A percentile compares a stretch with the other conserved stretches of the same genome.
phyloP scores from a whole-genome alignment of 768 basidiomycete species.

The Trametes meyenii region DNA sequence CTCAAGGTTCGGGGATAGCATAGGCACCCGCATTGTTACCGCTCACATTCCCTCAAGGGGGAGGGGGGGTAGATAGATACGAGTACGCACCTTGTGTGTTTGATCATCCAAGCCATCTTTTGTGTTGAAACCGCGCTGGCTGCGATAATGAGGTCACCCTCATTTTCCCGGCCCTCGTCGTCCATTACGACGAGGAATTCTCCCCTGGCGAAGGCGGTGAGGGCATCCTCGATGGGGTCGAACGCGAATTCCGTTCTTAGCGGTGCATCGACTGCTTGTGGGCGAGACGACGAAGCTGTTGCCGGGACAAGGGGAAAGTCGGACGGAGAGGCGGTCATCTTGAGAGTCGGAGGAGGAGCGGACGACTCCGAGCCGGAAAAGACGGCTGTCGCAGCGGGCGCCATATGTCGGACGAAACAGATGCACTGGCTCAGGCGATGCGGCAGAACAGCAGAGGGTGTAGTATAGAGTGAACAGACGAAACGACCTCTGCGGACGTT shows the following conservation, averaged over 20 bases:
- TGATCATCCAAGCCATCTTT: slow-evolving; percentile 99
- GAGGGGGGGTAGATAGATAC: background rate
- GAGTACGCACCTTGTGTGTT: slow-evolving; percentile 77
- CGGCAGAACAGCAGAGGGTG: background rate
- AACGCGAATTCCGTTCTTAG: slow-evolving; percentile 57
- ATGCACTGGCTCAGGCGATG: background rate
- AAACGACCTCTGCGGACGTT: background rate
- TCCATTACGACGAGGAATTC: slow-evolving; percentile 98
- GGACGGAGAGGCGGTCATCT: slow-evolving; percentile 16
- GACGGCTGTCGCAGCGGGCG: slow-evolving; percentile 15
- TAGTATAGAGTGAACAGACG: background rate
- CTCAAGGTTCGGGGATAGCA: no score
- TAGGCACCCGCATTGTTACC: background rate
- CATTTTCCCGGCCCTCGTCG: slow-evolving; percentile 94
- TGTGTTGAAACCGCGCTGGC: slow-evolving; percentile 85
- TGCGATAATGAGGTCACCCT: slow-evolving; percentile 94
- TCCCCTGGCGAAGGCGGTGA: slow-evolving; percentile 74
- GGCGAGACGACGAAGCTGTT: slow-evolving; percentile 23
- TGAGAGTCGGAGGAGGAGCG: slow-evolving; percentile 9
- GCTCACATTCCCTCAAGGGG: background rate
- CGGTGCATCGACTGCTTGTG: slow-evolving; percentile 25
- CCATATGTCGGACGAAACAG: slow-evolving; percentile 3
- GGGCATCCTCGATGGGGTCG: slow-evolving; percentile 78
- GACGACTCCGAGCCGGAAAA: slow-evolving; percentile 2
- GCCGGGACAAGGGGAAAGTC: slow-evolving; percentile 22